Percentiles rank a stretch among this genome's conserved stretches.
Evolutionary conservation across 441 rosid genomes (phyloP).

Genomic region (Cnidoscolus chayamansa): DNA sequence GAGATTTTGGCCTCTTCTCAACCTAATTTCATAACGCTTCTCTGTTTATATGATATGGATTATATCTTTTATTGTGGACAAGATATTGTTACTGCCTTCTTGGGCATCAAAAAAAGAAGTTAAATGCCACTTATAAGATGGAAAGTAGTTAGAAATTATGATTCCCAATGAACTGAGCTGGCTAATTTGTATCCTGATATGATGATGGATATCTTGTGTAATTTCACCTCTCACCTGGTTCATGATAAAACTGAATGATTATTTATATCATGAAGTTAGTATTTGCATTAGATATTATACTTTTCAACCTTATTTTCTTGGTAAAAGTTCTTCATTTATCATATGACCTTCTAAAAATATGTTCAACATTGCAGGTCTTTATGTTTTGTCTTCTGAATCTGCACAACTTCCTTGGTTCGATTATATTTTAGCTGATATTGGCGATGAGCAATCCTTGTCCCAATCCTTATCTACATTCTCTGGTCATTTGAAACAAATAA

Average conservation of each 20-base stretch:
- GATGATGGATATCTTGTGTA: slow-evolving; percentile 4
- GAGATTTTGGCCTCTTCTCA: slow-evolving; percentile 6
- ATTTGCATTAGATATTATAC: background rate
- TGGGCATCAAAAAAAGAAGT: background rate
- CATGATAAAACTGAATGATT: slow-evolving; percentile 8
- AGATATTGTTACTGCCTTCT: background rate
- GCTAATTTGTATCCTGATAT: background rate
- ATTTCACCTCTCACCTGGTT: background rate
- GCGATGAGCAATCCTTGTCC: slow-evolving; percentile 88
- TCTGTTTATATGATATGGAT: background rate
- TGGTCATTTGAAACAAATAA: slow-evolving; percentile 87
- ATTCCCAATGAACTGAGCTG: slow-evolving; percentile 5
- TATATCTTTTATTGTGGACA: background rate
- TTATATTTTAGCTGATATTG: slow-evolving; percentile 89
- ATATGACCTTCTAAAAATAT: slow-evolving; percentile 12
- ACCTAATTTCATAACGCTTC: background rate
- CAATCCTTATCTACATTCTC: slow-evolving; percentile 95
- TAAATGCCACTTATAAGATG: slow-evolving; percentile 7
- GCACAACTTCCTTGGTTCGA: slow-evolving; percentile 91
- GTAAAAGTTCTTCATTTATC: slow-evolving; percentile 2
- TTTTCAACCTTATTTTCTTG: background rate
- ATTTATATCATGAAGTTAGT: slow-evolving; percentile 3
- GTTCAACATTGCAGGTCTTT: slow-evolving; percentile 59
- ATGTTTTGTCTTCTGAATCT: slow-evolving; percentile 82
- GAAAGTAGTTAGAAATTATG: background rate